Conservation (phyloP, 768 basidiomycete species). For the Nevesoporus exiguus region DNA sequence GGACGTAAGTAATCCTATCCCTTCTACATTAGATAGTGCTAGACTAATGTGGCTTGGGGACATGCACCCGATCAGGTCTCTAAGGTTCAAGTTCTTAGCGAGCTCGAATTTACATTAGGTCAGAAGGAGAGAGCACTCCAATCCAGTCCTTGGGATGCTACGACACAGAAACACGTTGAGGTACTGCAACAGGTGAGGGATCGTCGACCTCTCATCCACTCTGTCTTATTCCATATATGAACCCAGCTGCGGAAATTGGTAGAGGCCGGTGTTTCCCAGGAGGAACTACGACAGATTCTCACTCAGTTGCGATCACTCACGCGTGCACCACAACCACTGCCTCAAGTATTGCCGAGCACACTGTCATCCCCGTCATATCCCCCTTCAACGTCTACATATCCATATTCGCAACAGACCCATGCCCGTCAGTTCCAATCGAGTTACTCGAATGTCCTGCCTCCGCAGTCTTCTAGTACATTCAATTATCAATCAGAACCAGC, state of each 20-base stretch:
- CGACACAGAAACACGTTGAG: conserved; percentile 66
- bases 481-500: conserved; percentile 23
- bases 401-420: conserved; percentile 33
- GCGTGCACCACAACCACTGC: conserved; percentile 37
- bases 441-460: conserved; percentile 31
- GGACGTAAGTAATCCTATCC: conserved; percentile 35
- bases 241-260: conserved; percentile 65
- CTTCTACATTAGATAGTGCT: background rate
- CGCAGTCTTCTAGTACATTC: conserved; percentile 30
- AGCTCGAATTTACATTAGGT: conserved; percentile 76
- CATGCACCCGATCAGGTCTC: conserved; percentile 45
- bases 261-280: conserved; percentile 76
- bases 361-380: conserved; percentile 22
- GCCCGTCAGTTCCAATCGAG: conserved; percentile 27
- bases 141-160: conserved; percentile 67
- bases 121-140: conserved; percentile 77
- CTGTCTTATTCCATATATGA: conserved; percentile 3
- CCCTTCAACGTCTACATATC: conserved; percentile 24
- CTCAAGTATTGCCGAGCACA: conserved; percentile 32
- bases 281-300: conserved; percentile 74
- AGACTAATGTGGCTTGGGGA: conserved; percentile 13
- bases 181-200: conserved; percentile 75
- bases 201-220: background rate
- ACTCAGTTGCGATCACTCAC: conserved; percentile 62
- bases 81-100: conserved; percentile 76